These are phyloP conservation scores for Coemansia sp. DNA, from an alignment of 192 early-diverging fungal genomes.

Conservation along the genomic window DNA sequence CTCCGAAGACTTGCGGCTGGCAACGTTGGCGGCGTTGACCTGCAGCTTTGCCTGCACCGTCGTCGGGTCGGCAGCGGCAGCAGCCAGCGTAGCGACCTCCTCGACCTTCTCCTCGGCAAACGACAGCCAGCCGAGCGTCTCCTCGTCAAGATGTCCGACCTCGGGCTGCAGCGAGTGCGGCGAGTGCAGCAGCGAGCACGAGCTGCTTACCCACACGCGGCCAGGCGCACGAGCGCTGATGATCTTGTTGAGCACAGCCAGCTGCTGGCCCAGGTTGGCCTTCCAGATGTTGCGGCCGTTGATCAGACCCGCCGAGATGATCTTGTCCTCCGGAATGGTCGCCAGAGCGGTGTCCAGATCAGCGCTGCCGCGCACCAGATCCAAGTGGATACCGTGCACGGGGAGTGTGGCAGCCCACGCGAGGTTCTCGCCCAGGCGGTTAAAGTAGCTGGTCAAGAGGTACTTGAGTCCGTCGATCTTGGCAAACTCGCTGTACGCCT, in stretches of 20 bases:
- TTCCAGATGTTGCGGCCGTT: conserved; percentile 99
- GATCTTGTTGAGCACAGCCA: conserved; percentile 66
- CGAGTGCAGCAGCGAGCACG: conserved; percentile 89
- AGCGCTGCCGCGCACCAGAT: conserved; percentile 81
- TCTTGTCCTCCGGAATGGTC: conserved; percentile 58
- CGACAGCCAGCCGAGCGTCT: conserved; percentile 88
- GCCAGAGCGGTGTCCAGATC: conserved; percentile 75
- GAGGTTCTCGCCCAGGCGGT: conserved; percentile 73
- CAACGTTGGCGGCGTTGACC: conserved; percentile 69
- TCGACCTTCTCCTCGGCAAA: conserved; percentile 91
- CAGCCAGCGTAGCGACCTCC: conserved; percentile 74
- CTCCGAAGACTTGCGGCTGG: conserved; percentile 70
- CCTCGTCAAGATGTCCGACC: conserved; percentile 69
- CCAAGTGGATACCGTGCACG: conserved; percentile 85
- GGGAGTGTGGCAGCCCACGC: conserved; percentile 67
- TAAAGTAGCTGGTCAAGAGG: conserved; percentile 94
- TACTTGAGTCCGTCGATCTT: conserved; percentile 50
- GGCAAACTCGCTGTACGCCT: conserved; percentile 35
- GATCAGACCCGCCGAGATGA: conserved; percentile 91
- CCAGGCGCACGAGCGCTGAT: conserved; percentile 57
- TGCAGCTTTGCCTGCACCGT: conserved; percentile 67
- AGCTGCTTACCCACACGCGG: conserved; percentile 78
- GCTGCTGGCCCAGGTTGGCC: conserved; percentile 74
- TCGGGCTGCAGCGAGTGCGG: conserved; percentile 84
- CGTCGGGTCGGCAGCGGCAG: conserved; percentile 50